These are phyloP conservation scores for Colletotrichum tamarilloi DNA, from an alignment of 2,329 filamentous ascomycete species.

Conservation along the genomic window DNA sequence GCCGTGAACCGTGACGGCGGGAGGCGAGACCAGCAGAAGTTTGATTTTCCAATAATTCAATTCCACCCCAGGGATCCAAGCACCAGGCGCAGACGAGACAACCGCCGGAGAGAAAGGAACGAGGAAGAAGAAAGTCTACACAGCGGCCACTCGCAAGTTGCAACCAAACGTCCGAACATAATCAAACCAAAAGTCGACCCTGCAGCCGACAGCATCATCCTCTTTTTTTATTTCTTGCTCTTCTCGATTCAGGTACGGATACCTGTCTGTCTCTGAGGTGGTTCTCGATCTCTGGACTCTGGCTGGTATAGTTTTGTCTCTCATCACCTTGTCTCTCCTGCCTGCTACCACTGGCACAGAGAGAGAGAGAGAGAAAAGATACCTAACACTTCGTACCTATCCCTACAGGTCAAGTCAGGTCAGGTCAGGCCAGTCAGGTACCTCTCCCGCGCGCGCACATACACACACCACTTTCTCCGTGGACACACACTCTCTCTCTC, in stretches of 20 bases:
- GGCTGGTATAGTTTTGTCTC: too few relatives aligned
- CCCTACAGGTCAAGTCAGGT: background rate
- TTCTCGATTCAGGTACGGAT: background rate
- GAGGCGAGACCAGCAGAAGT: slow-evolving; percentile 2
- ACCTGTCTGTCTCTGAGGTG: background rate
- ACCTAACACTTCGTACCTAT: background rate
- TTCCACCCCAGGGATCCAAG: slow-evolving; percentile 15
- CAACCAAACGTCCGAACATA: slow-evolving; percentile 31
- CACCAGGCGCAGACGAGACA: background rate
- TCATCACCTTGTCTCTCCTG: background rate
- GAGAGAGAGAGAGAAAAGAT: background rate
- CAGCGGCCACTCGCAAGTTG: background rate
- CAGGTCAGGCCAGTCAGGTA: background rate
- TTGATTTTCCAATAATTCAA: slow-evolving; percentile 19
- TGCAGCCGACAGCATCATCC: slow-evolving; percentile 13
- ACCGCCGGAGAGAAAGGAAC: background rate
- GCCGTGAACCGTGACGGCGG: slow-evolving; percentile 25
- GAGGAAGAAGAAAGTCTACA: slow-evolving; percentile 2
- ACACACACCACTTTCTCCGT: background rate
- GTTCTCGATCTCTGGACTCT: background rate
- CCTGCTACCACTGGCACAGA: background rate
- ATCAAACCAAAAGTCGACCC: slow-evolving; percentile 32
- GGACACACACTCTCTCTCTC: background rate
- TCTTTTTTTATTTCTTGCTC: background rate
- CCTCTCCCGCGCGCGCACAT: background rate